Percentiles rank a stretch among this genome's conserved stretches.
These are phyloP conservation scores for Aspergillus terreus DNA, from an alignment of 2,329 filamentous ascomycete genomes.

Conservation along the genomic window DNA sequence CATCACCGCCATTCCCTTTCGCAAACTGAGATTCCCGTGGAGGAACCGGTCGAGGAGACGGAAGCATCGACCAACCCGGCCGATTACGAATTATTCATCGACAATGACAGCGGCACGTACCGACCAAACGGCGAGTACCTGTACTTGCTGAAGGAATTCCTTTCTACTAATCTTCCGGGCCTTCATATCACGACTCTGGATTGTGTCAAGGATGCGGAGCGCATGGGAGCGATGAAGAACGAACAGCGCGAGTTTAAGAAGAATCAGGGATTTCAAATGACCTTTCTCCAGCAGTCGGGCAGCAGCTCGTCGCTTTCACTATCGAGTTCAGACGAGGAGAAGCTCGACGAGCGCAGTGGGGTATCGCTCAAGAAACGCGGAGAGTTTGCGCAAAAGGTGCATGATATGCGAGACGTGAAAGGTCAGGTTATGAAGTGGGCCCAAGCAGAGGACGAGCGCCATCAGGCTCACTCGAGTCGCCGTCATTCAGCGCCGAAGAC, in stretches of 20 bases:
- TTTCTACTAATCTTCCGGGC: conserved; percentile 71
- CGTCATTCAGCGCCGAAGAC: neutral
- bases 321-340: conserved; percentile 57
- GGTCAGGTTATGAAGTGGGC: conserved; percentile 35
- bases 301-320: conserved; percentile 45
- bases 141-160: conserved; percentile 65
- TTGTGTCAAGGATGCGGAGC: conserved; percentile 67
- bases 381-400: conserved; percentile 26
- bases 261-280: conserved; percentile 49
- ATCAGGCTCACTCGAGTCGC: neutral
- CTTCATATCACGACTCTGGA: conserved; percentile 70
- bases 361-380: conserved; percentile 20
- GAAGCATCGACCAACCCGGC: conserved; percentile 51
- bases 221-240: conserved; percentile 70
- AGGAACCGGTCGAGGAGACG: conserved; percentile 35
- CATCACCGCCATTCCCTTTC: conserved; percentile 39
- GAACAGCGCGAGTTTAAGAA: conserved; percentile 73
- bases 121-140: conserved; percentile 76
- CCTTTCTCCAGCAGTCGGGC: conserved; percentile 51
- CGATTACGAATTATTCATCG: conserved; percentile 82
- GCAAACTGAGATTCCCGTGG: conserved; percentile 30
- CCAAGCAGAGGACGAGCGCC: conserved; percentile 24
- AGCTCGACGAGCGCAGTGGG: conserved; percentile 46
- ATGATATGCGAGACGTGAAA: conserved; percentile 36
- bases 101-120: conserved; percentile 94